Conservation (phyloP, 495 filamentous ascomycete species). For the Neurospora sp. region DNA sequence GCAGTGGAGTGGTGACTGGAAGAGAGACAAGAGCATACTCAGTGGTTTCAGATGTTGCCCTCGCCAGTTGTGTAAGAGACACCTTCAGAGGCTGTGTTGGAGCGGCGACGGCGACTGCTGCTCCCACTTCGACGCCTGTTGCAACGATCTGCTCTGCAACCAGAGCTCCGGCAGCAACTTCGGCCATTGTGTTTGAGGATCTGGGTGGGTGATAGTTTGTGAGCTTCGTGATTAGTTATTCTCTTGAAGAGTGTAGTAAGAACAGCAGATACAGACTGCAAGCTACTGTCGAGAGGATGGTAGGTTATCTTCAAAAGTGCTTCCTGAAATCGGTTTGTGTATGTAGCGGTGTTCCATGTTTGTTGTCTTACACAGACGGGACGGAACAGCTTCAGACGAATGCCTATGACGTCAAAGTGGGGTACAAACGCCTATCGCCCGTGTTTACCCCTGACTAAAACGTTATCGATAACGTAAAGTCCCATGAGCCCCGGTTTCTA, state of each 20-base stretch:
- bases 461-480: not conserved
- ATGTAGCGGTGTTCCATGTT: not conserved
- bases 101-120: constrained; percentile 25
- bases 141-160: constrained; percentile 35
- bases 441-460: not conserved
- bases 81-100: constrained; percentile 35
- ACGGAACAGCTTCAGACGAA: not conserved
- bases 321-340: not conserved
- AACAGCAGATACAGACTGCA: not conserved
- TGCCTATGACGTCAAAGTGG: not conserved
- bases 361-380: not conserved
- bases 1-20: not conserved
- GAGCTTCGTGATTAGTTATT: not conserved
- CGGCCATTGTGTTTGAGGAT: constrained; percentile 20
- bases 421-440: not conserved
- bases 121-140: constrained; percentile 30
- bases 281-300: not conserved
- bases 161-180: constrained; percentile 27
- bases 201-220: not conserved
- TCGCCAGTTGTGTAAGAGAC: constrained; percentile 29
- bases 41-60: constrained; percentile 10
- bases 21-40: constrained; percentile 4
- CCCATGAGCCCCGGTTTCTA: not conserved
- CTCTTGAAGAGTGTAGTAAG: too few species aligned
- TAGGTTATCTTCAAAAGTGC: not conserved